Evolutionary conservation across 306 rosid genomes (phyloP), one percentile per base, ranked within the genome.

Genomic region (Myrica gale): DNA sequence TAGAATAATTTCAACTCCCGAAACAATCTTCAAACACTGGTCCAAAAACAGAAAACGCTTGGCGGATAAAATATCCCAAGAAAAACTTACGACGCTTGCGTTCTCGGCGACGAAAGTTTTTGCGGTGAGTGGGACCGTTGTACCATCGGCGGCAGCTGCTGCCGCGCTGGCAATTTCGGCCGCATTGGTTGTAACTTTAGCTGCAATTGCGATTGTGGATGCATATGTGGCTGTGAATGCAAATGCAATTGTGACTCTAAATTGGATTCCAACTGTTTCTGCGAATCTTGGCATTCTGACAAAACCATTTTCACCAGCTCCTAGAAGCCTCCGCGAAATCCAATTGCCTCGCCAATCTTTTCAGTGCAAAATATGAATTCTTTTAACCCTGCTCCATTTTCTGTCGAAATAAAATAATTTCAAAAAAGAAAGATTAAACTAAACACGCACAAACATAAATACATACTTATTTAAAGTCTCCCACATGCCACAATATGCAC

Each of bases 381-480:
- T 83, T 74, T 77, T 85, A 88, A 44, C 85, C 84, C 82, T 76
- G 84, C 85, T 92, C 93, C 97, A 88, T 88, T 74, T 55, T n/a
- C 54, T 55, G 21, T 71, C 19, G 8, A 44, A 66, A 20, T 41
- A 69, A 74, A 47, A 32, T 50, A 8, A n/a, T 4, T 37, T 32
- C 37, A 32, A 32, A 2, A 32, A 9, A n/a, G 37, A 75, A 65
- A 15, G 9, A 20, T 0, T 13, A 26, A 6, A 37, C 11, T 5
- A 71, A 15, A 32, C 44, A 71, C 19, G 51, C 46, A 37, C 0
- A 19, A 46, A 70, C 57, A 21, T 6, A 16, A 9, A 71, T 13
- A 13, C 23, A 16, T 52, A 50, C 37, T 26, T 23, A 45, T 37
- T 37, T 13, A 43, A 48, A 11, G 46, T 42, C 45, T 23, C 17